Conservation (phyloP, 1,284 basidiomycete species). For the Spongiforma sp. region DNA sequence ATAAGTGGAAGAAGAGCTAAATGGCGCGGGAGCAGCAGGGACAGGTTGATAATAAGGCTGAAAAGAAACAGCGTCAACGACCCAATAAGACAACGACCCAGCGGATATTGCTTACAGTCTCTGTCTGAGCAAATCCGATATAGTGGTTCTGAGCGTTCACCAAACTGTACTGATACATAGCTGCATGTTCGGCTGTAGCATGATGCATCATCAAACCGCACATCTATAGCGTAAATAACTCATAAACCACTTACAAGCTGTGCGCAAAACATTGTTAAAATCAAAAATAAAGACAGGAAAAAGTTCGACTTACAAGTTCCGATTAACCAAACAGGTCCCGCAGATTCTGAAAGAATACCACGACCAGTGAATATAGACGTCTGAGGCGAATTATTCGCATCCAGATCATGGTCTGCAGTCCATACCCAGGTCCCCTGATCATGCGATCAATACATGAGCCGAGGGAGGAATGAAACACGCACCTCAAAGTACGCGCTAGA, state of each 20-base stretch:
- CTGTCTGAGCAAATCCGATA: not conserved
- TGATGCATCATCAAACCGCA: not conserved
- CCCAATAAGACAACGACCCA: not conserved
- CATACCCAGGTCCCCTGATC: conserved; percentile 3
- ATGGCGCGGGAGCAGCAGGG: conserved; percentile 63
- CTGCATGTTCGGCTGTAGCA: not conserved
- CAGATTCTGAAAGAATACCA: conserved; percentile 58
- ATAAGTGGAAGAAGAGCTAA: conserved; percentile 51
- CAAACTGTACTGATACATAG: not conserved
- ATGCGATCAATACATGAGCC: not conserved
- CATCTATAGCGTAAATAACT: conserved; percentile 26
- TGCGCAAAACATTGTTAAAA: not conserved
- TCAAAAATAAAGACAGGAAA: not conserved
- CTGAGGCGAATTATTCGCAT: conserved; percentile 39
- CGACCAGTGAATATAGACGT: conserved; percentile 52
- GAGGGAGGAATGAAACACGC: not conserved
- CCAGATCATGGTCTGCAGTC: conserved; percentile 2
- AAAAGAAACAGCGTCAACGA: not conserved
- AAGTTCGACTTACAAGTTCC: conserved; percentile 41
- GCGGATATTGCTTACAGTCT: not conserved
- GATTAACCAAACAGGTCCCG: conserved; percentile 55
- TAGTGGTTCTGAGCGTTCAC: not conserved
- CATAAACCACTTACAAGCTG: not conserved
- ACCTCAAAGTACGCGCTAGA: conserved; percentile 1
- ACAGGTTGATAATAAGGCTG: conserved; percentile 70